These are phyloP conservation scores for Leccinum incarnatum DNA, from an alignment of 768 basidiomycete genomes.

Conservation along the genomic window DNA sequence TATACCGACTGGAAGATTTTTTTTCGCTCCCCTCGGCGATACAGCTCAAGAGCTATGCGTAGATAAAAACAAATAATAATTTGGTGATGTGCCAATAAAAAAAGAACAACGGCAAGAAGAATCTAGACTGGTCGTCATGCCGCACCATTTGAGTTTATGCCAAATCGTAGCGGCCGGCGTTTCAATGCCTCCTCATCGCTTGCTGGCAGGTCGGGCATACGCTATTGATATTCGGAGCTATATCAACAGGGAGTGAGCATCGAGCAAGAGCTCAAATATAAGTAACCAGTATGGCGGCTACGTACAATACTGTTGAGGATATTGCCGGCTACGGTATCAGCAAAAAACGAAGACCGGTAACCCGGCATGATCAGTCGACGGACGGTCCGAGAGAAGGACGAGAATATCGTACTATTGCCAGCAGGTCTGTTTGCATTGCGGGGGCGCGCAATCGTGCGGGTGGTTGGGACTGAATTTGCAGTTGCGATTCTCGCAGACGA, in stretches of 20 bases:
- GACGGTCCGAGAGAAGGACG: neutral
- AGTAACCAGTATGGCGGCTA: neutral
- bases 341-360: conserved; percentile 1
- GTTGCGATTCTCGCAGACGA: conserved; percentile 41
- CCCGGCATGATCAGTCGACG: neutral
- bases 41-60: conserved; percentile 26
- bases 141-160: neutral
- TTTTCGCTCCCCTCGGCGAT: conserved; percentile 18
- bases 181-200: conserved; percentile 25
- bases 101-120: neutral
- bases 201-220: conserved; percentile 41
- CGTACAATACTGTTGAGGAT: conserved; percentile 48
- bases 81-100: conserved; percentile 18
- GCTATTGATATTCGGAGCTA: conserved; percentile 44
- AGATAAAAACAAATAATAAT: conserved; percentile 21
- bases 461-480: conserved; percentile 60
- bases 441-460: conserved; percentile 40
- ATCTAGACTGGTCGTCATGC: conserved; percentile 9
- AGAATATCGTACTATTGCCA: conserved; percentile 44
- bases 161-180: neutral
- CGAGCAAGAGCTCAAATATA: neutral
- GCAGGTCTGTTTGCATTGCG: conserved; percentile 43
- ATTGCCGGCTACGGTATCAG: conserved; percentile 35
- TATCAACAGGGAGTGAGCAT: neutral
- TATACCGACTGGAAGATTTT: neutral